phyloP scores from a whole-genome alignment of 352 stramenopile genomes.

The Phytophthora parvispora region DNA sequence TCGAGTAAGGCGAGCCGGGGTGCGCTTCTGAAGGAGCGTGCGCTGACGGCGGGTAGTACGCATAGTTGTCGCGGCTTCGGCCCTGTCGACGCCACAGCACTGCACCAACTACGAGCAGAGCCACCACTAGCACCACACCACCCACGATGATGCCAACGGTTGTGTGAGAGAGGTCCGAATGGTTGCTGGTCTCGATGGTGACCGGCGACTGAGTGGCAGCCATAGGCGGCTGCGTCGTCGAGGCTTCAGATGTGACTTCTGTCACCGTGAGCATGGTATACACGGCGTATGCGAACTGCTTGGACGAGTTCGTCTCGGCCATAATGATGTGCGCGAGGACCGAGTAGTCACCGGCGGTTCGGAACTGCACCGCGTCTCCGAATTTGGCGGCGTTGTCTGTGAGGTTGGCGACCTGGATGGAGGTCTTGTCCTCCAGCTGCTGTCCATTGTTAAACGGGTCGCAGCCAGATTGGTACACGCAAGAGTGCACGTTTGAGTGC shows the following conservation, averaged over 20 bases:
- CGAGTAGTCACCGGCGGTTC: conserved; percentile 44
- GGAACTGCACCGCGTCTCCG: conserved; percentile 46
- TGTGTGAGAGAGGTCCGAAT: conserved; percentile 53
- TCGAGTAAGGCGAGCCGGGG: conserved; percentile 20
- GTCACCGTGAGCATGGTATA: conserved; percentile 54
- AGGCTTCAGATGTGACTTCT: conserved; percentile 23
- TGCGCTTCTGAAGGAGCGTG: too few species aligned
- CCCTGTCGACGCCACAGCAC: conserved; percentile 47
- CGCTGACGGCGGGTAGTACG: conserved; percentile 59
- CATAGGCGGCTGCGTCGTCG: conserved; percentile 23
- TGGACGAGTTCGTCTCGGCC: conserved; percentile 53
- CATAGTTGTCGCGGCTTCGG: too few species aligned
- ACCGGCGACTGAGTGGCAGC: too few species aligned
- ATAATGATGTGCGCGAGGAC: conserved; percentile 74
- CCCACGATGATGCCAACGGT: conserved; percentile 73
- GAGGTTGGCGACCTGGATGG: conserved; percentile 65
- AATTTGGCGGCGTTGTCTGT: conserved; percentile 59
- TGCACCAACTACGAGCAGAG: conserved; percentile 48
- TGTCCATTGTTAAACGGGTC: conserved; percentile 65
- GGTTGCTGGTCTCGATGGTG: conserved; percentile 22
- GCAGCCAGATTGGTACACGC: conserved; percentile 55
- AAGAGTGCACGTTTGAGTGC: conserved; percentile 76
- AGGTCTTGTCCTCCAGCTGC: conserved; percentile 62
- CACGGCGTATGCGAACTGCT: conserved; percentile 62
- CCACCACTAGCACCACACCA: conserved; percentile 56